Evolutionary conservation across 176 grass and related monocot species (phyloP).

Genomic region (Carex parvula): DNA sequence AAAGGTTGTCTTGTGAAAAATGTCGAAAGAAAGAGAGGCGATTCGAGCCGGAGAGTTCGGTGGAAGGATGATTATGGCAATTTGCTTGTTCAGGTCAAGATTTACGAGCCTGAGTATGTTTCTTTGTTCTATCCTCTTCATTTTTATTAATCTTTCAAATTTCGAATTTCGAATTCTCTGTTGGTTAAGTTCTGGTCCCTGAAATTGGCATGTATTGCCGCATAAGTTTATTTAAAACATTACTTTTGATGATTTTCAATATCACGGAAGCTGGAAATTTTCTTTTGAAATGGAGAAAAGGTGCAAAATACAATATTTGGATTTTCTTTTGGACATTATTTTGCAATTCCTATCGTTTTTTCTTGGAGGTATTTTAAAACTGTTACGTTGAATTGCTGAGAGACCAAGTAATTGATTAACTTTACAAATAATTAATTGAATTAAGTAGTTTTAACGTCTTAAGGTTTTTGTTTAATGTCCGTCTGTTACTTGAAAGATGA

Average conservation of each 20-base stretch:
- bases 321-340: neutral
- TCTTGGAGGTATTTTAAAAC: neutral
- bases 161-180: neutral
- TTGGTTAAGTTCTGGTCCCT: neutral
- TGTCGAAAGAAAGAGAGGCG: neutral
- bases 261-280: neutral
- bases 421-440: neutral
- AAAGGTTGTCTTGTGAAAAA: slow-evolving; percentile 14
- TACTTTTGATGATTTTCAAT: neutral
- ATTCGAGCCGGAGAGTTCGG: slow-evolving; percentile 7
- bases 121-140: neutral
- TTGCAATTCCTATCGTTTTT: neutral
- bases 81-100: slow-evolving; percentile 23
- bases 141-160: slow-evolving; percentile 14
- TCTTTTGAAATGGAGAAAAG: neutral
- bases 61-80: slow-evolving; percentile 28
- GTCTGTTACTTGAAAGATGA: neutral
- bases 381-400: neutral
- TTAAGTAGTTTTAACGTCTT: neutral
- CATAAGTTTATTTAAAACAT: neutral
- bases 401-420: neutral
- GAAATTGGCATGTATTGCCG: neutral
- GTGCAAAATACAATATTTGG: neutral
- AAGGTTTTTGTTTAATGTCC: too few species aligned
- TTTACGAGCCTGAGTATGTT: slow-evolving; percentile 25